These are phyloP conservation scores for Pneumocystis wakefieldiae DNA, from an alignment of 1,139 yeast species.

Conservation along the genomic window DNA sequence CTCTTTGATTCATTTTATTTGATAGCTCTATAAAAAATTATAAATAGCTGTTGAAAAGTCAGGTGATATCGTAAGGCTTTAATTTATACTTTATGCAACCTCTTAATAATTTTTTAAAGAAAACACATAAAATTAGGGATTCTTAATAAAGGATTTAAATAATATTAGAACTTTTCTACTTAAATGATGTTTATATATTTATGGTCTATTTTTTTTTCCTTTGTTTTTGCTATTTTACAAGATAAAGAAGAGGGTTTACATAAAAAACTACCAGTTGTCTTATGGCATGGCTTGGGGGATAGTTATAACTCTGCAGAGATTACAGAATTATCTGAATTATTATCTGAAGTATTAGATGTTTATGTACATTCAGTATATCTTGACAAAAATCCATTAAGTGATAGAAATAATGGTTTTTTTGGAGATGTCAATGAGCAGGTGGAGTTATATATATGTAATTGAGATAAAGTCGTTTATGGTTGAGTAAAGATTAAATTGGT, in stretches of 20 bases:
- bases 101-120: too few relatives aligned
- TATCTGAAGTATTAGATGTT: constrained; percentile 37
- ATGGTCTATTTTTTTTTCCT: neutral
- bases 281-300: constrained; percentile 84
- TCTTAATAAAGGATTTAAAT: too few relatives aligned
- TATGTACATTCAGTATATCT: constrained; percentile 40
- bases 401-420: constrained; percentile 39
- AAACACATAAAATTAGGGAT: too few relatives aligned
- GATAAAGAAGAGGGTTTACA: neutral
- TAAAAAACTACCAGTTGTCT: constrained; percentile 36
- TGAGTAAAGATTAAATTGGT: constrained; percentile 21
- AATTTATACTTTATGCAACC: too few relatives aligned
- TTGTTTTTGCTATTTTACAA: neutral
- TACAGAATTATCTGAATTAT: constrained; percentile 31
- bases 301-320: constrained; percentile 51
- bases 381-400: constrained; percentile 36
- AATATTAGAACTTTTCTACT: neutral
- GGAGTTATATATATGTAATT: neutral
- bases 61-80: too few relatives aligned
- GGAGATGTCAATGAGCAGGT: constrained; percentile 43
- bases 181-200: neutral
- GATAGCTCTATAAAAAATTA: too few relatives aligned
- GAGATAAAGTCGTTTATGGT: neutral
- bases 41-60: too few relatives aligned
- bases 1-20: too few relatives aligned